Evolutionary conservation across 2,329 filamentous ascomycete species (phyloP), one percentile per base, ranked within the genome.

Genomic region (Leptosphaerulina australis): DNA sequence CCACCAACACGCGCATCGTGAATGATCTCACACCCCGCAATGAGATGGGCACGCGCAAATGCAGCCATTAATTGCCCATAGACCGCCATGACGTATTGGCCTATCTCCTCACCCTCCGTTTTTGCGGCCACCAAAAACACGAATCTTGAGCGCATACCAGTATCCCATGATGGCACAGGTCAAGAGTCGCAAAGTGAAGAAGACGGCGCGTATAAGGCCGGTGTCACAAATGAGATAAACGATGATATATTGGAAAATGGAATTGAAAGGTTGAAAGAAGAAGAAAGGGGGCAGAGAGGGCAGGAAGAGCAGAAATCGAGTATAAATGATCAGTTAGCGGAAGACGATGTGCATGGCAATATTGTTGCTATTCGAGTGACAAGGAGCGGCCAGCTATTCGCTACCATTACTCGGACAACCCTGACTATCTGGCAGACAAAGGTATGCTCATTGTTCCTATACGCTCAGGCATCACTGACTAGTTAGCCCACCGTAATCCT

Each of bases 361-460:
- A 84, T 97, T 45, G 76, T 90, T 55, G 88, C 89, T 5, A 78
- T 96, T 44, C 85, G 86, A 57, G 83, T 91, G 30, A 89, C 92
- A 2, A 85, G 92, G 34, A 87, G 83, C 47, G 92, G 92, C 30
- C 88, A 92, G 65, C 77, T 88, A 55, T 97, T 99, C 74, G 90
- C 90, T 41, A 91, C 91, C 36, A 90, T 97, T 67, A 97, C 93
- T 0, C 78, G 83, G 4, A 89, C 89, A 2, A 88, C 89, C 10
- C 84, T 99, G 71, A 91, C 89, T n/a, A 82, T 99, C 60, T 99
- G 94, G 94, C 94, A 99, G 76, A 93, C 90, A 46, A 93, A 93
- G 82, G 91, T 91, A 80, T 53, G 79, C 56, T 46, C 24, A 11
- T n/a, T 65, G 25, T 31, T 34, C 36, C 40, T 29, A 39, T 52